Conservation (phyloP, 2,329 filamentous ascomycete genomes). For the Aspergillus sergii region DNA sequence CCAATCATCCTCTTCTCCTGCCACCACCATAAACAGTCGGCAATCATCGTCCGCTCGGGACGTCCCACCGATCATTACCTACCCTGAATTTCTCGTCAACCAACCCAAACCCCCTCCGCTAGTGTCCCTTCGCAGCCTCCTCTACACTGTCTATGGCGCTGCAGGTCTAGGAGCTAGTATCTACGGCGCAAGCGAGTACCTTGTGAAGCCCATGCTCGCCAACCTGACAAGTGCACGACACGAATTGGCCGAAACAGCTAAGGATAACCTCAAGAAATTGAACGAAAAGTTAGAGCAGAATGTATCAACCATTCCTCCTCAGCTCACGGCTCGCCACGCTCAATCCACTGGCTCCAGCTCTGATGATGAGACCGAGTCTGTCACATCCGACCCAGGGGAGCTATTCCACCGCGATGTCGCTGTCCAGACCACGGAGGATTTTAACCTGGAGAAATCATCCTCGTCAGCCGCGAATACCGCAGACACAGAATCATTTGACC, state of each 20-base stretch:
- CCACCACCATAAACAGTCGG: constrained; percentile 16
- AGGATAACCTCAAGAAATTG: constrained; percentile 55
- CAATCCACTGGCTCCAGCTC: constrained; percentile 30
- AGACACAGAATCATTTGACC: constrained; percentile 19
- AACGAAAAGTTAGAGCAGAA: constrained; percentile 58
- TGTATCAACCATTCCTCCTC: constrained; percentile 55
- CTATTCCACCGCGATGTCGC: constrained; percentile 66
- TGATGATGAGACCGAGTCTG: constrained; percentile 50
- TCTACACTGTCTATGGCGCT: constrained; percentile 60
- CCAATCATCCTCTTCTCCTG: constrained; percentile 2
- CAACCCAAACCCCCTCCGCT: constrained; percentile 62
- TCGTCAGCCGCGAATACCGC: constrained; percentile 16
- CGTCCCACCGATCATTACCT: constrained; percentile 65
- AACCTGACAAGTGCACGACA: constrained; percentile 58
- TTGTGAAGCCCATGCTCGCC: constrained; percentile 61
- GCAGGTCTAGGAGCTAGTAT: constrained; percentile 58
- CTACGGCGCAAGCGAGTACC: constrained; percentile 62
- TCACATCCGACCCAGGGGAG: constrained; percentile 62
- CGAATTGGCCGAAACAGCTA: constrained; percentile 57
- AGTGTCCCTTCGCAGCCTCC: constrained; percentile 58
- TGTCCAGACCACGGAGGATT: constrained; percentile 59
- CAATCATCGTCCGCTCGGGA: constrained; percentile 39
- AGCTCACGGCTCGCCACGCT: constrained; percentile 24
- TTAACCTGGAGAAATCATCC: constrained; percentile 1
- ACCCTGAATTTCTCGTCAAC: constrained; percentile 66